Evolutionary conservation across 495 filamentous ascomycete genomes (phyloP), one percentile per base, ranked within the genome.

Genomic region (Elaphomyces granulatus): DNA sequence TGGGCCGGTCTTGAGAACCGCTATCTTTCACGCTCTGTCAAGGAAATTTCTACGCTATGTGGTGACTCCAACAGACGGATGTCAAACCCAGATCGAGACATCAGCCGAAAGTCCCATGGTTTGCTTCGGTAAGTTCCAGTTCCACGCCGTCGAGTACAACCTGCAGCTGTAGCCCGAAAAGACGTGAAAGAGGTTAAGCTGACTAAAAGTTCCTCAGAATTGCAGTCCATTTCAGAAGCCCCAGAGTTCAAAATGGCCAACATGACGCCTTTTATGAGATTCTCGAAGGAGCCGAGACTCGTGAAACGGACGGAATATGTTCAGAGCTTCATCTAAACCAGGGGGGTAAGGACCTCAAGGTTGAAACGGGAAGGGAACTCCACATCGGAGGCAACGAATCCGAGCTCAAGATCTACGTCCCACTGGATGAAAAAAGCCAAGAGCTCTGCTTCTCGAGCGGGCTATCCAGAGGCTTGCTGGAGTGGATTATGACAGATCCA

Each of bases 331-430:
- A 41, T 9, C 20, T 58, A 21, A 42, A 37, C 2, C 45, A 56
- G 26, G n/a, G n/a, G n/a, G 54, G 51, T 12, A 32, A 58, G 10
- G 43, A 32, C 1, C 32, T 45, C 2, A 40, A 20, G 20, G 45
- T 60, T 23, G 21, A 48, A 19, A 34, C 46, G 3, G 40, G 35
- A 14, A 45, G 37, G 19, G 46, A 48, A 8, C 31, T 67, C 0
- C 54, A 64, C 36, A 52, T 69, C 30, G 23, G 51, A 19, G 54
- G 60, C 8, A 18, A 34, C 2, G 32, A 45, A 2, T 28, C 32
- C 20, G 46, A 45, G 6, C 47, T 63, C 21, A 46, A 41, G 7
- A 44, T 68, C 12, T 68, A 62, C 33, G 53, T 70, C 1, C 63
- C 63, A 4, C 34, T 34, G 2, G 43, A 66, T 41, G 42, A 53